These are phyloP conservation scores for Sporothrix phasma DNA, from an alignment of 2,329 filamentous ascomycete genomes.

Conservation along the genomic window DNA sequence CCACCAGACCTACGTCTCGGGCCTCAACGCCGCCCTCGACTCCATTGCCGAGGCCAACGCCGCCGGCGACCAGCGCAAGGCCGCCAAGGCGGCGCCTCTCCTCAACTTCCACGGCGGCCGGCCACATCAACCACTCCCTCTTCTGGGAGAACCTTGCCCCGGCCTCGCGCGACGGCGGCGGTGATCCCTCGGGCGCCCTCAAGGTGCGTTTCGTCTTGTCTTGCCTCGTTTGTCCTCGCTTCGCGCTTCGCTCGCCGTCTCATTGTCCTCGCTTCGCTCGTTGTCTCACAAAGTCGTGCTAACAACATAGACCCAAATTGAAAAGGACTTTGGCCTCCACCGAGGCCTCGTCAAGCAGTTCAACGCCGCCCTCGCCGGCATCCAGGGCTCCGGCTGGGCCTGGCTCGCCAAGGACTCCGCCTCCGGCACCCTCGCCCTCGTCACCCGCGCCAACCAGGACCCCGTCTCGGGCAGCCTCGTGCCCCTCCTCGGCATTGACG, in stretches of 20 bases:
- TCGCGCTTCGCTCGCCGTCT: not conserved
- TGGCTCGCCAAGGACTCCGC: constrained; percentile 70
- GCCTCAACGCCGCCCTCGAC: constrained; percentile 58
- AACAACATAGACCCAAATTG: constrained; percentile 42
- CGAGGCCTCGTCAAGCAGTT: constrained; percentile 56
- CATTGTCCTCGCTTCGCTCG: not conserved
- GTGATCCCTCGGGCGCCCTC: constrained; percentile 53
- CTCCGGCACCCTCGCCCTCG: constrained; percentile 51
- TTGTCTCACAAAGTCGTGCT: not conserved
- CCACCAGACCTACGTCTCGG: constrained; percentile 68
- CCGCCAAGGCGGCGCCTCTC: constrained; percentile 40
- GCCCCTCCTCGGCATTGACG: constrained; percentile 81
- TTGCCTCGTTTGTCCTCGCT: too few species aligned
- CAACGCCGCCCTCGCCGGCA: constrained; percentile 56
- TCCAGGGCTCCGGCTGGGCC: constrained; percentile 84
- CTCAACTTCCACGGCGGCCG: constrained; percentile 84
- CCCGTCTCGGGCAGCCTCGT: constrained; percentile 74
- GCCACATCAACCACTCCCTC: constrained; percentile 85
- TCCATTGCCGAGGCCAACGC: constrained; percentile 52
- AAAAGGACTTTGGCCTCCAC: constrained; percentile 57
- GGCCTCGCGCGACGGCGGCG: constrained; percentile 49
- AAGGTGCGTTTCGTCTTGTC: constrained; percentile 30
- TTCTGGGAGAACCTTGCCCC: constrained; percentile 85
- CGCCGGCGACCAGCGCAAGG: constrained; percentile 48
- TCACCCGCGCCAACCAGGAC: constrained; percentile 77